phyloP scores from a whole-genome alignment of 257 asterid species.

The Solanum sejunctum region DNA sequence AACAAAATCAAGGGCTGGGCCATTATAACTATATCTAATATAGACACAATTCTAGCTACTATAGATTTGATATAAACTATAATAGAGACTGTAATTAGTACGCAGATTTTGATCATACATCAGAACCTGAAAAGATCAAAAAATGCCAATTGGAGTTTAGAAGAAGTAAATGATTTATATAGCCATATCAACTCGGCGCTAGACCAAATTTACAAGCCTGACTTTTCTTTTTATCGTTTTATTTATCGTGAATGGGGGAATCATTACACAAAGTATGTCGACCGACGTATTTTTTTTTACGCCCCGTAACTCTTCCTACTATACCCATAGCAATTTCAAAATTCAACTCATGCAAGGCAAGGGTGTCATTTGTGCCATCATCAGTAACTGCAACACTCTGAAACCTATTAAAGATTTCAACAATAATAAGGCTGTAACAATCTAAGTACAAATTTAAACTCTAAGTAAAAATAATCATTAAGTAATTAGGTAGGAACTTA shows the following conservation, averaged over 20 bases:
- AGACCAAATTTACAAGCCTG: slow-evolving; percentile 15
- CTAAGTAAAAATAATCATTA: too few species aligned
- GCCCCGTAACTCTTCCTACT: slow-evolving; percentile 19
- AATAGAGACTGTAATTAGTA: not conserved
- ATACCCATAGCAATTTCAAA: slow-evolving; percentile 44
- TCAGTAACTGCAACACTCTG: slow-evolving; percentile 53
- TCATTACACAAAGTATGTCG: too few species aligned
- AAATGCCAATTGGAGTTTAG: not conserved
- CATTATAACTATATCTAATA: too few species aligned
- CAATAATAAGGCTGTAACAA: too few species aligned
- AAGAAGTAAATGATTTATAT: not conserved
- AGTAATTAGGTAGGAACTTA: too few species aligned
- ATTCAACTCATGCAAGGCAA: slow-evolving; percentile 37
- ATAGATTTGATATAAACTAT: not conserved
- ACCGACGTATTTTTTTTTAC: too few species aligned
- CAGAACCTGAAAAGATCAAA: not conserved
- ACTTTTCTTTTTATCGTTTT: too few species aligned
- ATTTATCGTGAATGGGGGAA: too few species aligned
- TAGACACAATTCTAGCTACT: too few species aligned
- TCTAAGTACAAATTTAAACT: too few species aligned
- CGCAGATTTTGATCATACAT: not conserved
- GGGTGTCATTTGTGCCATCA: slow-evolving; percentile 42
- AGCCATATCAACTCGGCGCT: not conserved
- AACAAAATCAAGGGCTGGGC: too few species aligned
- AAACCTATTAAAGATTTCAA: too few species aligned